These are phyloP conservation scores for Botryosphaeria dothidea DNA, from an alignment of 2,329 filamentous ascomycete genomes.

Conservation along the genomic window DNA sequence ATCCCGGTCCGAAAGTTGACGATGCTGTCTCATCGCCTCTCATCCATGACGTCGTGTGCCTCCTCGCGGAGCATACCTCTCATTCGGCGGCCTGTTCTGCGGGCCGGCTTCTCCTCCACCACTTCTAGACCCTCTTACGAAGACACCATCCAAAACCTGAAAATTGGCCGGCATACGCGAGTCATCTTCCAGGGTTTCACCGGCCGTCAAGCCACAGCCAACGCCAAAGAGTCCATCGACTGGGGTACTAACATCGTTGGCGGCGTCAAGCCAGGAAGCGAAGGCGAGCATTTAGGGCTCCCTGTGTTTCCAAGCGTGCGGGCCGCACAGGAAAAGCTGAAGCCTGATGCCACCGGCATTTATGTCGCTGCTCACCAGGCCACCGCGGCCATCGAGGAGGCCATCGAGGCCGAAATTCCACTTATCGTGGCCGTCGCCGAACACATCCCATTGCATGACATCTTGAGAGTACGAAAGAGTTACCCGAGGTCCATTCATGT, in stretches of 20 bases:
- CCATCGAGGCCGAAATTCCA: slow-evolving; percentile 76
- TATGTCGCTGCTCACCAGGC: slow-evolving; percentile 78
- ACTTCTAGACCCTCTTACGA: slow-evolving; percentile 49
- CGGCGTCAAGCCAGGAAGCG: slow-evolving; percentile 67
- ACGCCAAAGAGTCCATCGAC: slow-evolving; percentile 72
- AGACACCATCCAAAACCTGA: slow-evolving; percentile 66
- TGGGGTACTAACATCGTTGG: slow-evolving; percentile 82
- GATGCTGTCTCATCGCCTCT: slow-evolving; percentile 13
- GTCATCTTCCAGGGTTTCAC: slow-evolving; percentile 74
- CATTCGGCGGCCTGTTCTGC: neutral
- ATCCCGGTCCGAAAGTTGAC: neutral
- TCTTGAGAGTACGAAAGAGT: slow-evolving; percentile 61
- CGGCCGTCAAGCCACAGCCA: slow-evolving; percentile 68
- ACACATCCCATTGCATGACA: slow-evolving; percentile 76
- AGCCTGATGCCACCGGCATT: slow-evolving; percentile 76
- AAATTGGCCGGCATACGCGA: slow-evolving; percentile 65
- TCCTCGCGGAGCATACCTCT: neutral
- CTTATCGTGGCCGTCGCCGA: slow-evolving; percentile 78
- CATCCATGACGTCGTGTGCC: slow-evolving; percentile 2
- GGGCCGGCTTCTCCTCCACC: slow-evolving; percentile 31
- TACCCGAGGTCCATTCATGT: neutral
- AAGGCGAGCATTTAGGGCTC: slow-evolving; percentile 70
- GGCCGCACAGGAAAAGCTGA: slow-evolving; percentile 68
- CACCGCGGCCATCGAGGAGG: slow-evolving; percentile 72
- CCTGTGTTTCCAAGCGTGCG: slow-evolving; percentile 70